These are phyloP conservation scores for Spinellus fusiger DNA, from an alignment of 192 early-diverging fungal genomes.

Conservation along the genomic window DNA sequence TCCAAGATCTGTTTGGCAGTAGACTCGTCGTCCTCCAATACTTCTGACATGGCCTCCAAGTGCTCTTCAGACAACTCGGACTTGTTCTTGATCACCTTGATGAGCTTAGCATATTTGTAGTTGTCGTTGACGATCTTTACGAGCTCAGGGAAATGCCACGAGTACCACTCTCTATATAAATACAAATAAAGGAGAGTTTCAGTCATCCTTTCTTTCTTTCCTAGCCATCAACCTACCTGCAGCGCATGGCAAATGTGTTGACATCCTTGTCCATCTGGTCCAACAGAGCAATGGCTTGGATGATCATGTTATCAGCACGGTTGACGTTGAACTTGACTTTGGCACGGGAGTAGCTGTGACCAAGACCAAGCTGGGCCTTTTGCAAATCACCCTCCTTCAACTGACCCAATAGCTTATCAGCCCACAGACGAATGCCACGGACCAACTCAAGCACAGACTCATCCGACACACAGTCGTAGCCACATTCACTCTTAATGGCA, in stretches of 20 bases:
- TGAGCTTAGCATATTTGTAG: slow-evolving; percentile 83
- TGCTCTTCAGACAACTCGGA: slow-evolving; percentile 69
- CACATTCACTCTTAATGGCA: slow-evolving; percentile 70
- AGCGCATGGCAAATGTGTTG: slow-evolving; percentile 96
- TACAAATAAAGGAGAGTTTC: not conserved
- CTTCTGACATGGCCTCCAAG: slow-evolving; percentile 72
- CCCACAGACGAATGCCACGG: slow-evolving; percentile 90
- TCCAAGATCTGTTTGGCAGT: slow-evolving; percentile 85
- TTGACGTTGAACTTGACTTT: slow-evolving; percentile 99
- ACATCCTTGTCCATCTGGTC: slow-evolving; percentile 99
- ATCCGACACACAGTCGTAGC: slow-evolving; percentile 72
- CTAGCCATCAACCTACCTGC: slow-evolving; percentile 39
- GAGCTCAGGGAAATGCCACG: slow-evolving; percentile 99
- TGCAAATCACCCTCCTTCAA: slow-evolving; percentile 91
- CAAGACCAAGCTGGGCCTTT: slow-evolving; percentile 92
- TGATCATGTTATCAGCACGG: slow-evolving; percentile 95
- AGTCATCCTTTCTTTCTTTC: not conserved
- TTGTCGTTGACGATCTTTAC: slow-evolving; percentile 95
- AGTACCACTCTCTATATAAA: slow-evolving; percentile 89
- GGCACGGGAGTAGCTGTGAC: slow-evolving; percentile 96
- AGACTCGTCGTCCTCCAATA: slow-evolving; percentile 70
- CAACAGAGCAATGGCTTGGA: slow-evolving; percentile 87
- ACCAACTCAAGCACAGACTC: slow-evolving; percentile 85
- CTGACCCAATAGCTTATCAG: slow-evolving; percentile 81
- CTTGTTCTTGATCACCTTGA: slow-evolving; percentile 92